Evolutionary conservation across 2,329 filamentous ascomycete genomes (phyloP), one percentile per base, ranked within the genome.

Genomic region (Colletotrichum musae): DNA sequence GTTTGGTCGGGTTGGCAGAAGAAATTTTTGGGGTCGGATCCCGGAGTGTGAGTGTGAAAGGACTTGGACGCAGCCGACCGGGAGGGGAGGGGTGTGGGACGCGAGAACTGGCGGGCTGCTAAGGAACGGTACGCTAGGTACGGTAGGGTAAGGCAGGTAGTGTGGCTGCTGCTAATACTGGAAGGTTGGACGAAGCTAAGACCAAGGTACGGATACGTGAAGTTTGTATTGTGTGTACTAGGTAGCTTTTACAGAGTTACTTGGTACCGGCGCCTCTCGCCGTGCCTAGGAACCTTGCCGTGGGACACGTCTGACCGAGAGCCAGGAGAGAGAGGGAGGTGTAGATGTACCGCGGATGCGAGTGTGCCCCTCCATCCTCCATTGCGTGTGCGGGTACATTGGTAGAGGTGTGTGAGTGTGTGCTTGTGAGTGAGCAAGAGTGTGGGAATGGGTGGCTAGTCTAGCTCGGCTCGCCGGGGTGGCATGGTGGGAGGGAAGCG

Each of bases 21-120:
- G 70, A 72, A 72, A 66, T 36, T 72, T 72, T 71, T 71, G 71
- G 71, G 70, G 67, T 70, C 52, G 76, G 73, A 72, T 71, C 61
- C 62, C 51, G 52, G 70, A 62, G 67, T 50, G 18, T 6, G 21
- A 18, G 47, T 13, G 41, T 43, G 41, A 43, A 16, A 43, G 41
- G 41, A 24, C 21, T 24, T 24, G 21, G 21, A 43, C 41, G 41
- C 32, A 36, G 32, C 32, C 32, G 32, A 36, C 7, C 7, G 32
- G 32, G 10, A 43, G 10, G 41, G 41, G 15, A 43, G 41, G 41
- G 41, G 41, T 43, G 41, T n/a, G 50, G 54, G 60, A 53, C 51
- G 39, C 18, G 56, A 36, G 18, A 28, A 43, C 32, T 36, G 32
- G 32, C 32, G 32, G 32, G 32, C 32, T 36, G 32, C 32, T 36